Evolutionary conservation across 2,329 filamentous ascomycete species (phyloP).

Genomic region (Aphanocladium album): DNA sequence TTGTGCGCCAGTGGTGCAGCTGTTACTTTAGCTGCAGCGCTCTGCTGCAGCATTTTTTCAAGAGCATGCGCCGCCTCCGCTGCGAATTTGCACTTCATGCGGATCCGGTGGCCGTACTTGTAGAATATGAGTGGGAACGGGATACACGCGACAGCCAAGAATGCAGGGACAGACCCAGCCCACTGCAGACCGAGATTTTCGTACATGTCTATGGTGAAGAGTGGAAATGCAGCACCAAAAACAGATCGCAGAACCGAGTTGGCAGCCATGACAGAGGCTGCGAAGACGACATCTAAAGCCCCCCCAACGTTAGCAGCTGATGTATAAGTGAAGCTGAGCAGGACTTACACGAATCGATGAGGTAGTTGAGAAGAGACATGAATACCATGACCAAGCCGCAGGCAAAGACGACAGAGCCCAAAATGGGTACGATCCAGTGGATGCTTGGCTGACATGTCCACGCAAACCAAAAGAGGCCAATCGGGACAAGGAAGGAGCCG

Average conservation of each 20-base stretch:
- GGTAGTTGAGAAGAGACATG: slow-evolving; percentile 53
- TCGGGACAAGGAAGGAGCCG: slow-evolving; percentile 47
- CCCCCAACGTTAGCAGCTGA: no score
- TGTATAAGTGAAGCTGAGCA: background rate
- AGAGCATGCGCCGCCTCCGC: slow-evolving; percentile 10
- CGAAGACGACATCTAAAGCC: slow-evolving; percentile 59
- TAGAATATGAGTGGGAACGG: slow-evolving; percentile 69
- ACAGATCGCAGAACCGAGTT: slow-evolving; percentile 62
- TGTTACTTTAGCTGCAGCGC: background rate
- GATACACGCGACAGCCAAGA: slow-evolving; percentile 62
- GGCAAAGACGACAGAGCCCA: slow-evolving; percentile 40
- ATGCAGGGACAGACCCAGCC: slow-evolving; percentile 64
- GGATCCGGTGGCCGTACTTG: slow-evolving; percentile 48
- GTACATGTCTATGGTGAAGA: slow-evolving; percentile 57
- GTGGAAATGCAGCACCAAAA: slow-evolving; percentile 63
- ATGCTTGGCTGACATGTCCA: slow-evolving; percentile 50
- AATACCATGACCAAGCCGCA: slow-evolving; percentile 56
- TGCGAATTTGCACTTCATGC: slow-evolving; percentile 12
- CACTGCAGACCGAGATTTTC: slow-evolving; percentile 60
- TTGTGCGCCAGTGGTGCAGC: background rate
- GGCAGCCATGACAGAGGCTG: slow-evolving; percentile 64
- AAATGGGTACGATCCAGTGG: slow-evolving; percentile 45
- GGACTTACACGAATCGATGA: slow-evolving; percentile 49
- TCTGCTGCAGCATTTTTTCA: slow-evolving; percentile 7
- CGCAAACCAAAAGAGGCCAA: slow-evolving; percentile 56